phyloP scores from a whole-genome alignment of 2,329 filamentous ascomycete species.

The Chalaropsis thielavioides region DNA sequence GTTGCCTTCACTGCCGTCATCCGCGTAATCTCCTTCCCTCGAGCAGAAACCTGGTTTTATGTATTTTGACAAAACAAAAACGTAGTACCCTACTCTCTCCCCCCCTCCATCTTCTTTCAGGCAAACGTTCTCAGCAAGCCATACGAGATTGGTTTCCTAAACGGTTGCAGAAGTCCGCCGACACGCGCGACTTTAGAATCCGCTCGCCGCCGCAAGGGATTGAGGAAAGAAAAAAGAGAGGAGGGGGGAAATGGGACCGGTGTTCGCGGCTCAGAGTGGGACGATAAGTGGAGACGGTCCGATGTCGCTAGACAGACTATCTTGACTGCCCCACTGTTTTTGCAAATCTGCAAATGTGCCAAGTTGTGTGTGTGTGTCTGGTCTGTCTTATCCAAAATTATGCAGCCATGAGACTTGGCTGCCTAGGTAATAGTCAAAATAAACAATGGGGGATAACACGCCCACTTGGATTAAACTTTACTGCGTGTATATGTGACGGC shows the following conservation, averaged over 20 bases:
- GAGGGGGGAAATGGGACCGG: not conserved
- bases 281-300: not conserved
- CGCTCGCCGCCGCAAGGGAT: not conserved
- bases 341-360: not conserved
- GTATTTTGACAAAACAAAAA: no score
- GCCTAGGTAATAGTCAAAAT: no score
- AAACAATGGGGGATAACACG: no score
- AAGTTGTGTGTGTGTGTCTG: no score
- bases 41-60: not conserved
- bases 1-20: not conserved
- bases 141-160: not conserved
- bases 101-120: no score
- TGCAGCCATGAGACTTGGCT: no score
- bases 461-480: not conserved
- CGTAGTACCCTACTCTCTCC: not conserved
- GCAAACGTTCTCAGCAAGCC: not conserved
- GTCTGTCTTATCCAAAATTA: no score
- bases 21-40: not conserved
- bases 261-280: not conserved
- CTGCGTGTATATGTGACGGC: not conserved
- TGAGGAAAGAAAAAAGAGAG: not conserved
- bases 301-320: slow-evolving; percentile 1
- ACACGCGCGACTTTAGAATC: not conserved
- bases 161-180: not conserved
- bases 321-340: not conserved